Evolutionary conservation across 1,284 basidiomycete genomes (phyloP), one percentile per base, ranked within the genome.

Genomic region (Pterulicium gracile): DNA sequence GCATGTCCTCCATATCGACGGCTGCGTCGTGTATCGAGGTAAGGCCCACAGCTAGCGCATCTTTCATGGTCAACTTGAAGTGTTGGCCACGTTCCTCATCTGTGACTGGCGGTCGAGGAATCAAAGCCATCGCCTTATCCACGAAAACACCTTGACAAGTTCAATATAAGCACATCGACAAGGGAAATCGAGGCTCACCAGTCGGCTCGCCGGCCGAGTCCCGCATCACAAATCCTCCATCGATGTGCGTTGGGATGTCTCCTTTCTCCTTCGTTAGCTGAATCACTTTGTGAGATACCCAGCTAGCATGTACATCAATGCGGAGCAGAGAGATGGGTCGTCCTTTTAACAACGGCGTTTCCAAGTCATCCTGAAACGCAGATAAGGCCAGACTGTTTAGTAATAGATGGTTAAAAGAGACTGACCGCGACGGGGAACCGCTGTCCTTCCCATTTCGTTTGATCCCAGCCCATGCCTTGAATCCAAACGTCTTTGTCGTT

Each of bases 401-500:
- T 19, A 40, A 42, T 32, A 23, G 15, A 14, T 4, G 14, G 10
- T 20, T 10, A 4, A 3, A 42, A 42, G 22, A 34, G 0, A 61
- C 78, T 44, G 53, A 90, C 90, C 3, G 88, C 84, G 19, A 76
- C 84, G 1, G 93, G 92, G 56, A 92, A 94, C 21, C 70, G 61
- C 20, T 73, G 65, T 15, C 69, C 75, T 1, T 72, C 54, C 83
- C 83, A 87, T 49, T 74, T 69, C 3, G 87, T 95, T 61, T 97
- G 92, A 58, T 97, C 89, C 92, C 93, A 97, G 3, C 92, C 93
- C 67, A 86, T 77, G 2, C 90, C 93, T 54, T 82, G 68, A 46
- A 96, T 77, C 89, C 89, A 95, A 3, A 62, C 66, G 2, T 72
- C 68, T 3, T 63, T 67, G 49, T 80, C 69, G 1, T 67, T 58